These are phyloP conservation scores for Fusarium sp. DNA, from an alignment of 2,329 filamentous ascomycete species.

Conservation along the genomic window DNA sequence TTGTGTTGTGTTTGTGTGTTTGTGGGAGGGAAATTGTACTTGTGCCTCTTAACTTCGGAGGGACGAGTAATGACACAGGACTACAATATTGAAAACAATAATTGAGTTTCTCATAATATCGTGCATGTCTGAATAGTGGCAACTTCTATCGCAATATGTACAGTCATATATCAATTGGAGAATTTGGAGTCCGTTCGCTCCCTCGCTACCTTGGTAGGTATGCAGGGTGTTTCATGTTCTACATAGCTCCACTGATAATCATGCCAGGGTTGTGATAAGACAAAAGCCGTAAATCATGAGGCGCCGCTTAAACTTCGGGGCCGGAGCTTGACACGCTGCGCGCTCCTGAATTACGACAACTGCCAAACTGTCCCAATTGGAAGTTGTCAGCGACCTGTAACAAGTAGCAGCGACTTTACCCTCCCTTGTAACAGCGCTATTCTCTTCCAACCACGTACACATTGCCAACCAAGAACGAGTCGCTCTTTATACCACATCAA, in stretches of 20 bases:
- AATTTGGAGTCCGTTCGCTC: neutral
- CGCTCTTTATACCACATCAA: neutral
- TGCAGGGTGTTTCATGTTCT: constrained; percentile 14
- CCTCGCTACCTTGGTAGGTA: neutral
- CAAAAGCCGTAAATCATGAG: neutral
- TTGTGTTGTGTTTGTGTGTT: neutral
- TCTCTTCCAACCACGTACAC: constrained; percentile 9
- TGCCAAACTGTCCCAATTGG: constrained; percentile 47
- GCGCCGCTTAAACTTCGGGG: constrained; percentile 43
- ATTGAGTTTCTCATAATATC: neutral
- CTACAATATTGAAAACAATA: neutral
- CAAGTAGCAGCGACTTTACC: constrained; percentile 20
- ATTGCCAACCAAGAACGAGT: neutral
- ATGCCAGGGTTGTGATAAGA: constrained; percentile 12
- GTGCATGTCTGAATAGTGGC: neutral
- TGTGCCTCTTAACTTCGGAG: neutral
- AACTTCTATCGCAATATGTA: neutral
- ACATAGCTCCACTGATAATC: constrained; percentile 25
- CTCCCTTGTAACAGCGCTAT: constrained; percentile 27
- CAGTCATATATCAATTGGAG: neutral
- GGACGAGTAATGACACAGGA: neutral
- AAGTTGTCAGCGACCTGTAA: constrained; percentile 32
- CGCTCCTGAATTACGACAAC: constrained; percentile 51
- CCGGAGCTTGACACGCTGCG: constrained; percentile 32
- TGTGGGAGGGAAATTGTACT: neutral